These are phyloP conservation scores for Orbilia ellipsospora DNA, from an alignment of 2,329 filamentous ascomycete species.

Conservation along the genomic window DNA sequence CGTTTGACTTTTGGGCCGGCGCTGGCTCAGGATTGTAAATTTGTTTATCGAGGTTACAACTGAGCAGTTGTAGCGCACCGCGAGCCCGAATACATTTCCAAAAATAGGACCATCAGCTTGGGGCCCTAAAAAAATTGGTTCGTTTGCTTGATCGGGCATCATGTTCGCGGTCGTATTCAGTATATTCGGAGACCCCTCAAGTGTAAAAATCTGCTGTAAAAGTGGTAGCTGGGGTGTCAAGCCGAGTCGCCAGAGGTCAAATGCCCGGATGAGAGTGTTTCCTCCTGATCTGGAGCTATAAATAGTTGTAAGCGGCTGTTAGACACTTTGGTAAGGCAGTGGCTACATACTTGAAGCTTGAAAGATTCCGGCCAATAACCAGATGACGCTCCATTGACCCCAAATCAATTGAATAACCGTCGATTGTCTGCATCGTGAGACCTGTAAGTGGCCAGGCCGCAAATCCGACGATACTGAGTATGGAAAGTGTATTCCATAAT, in stretches of 20 bases:
- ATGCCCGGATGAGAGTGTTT: no score
- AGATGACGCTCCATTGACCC: no score
- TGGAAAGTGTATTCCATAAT: slow-evolving; percentile 16
- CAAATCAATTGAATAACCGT: slow-evolving; percentile 13
- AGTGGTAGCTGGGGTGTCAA: no score
- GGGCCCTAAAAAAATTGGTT: slow-evolving; percentile 2
- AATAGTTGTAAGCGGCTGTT: no score
- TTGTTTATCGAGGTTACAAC: neutral
- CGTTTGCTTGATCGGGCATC: slow-evolving; percentile 6
- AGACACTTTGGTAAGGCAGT: no score
- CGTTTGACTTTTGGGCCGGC: no score
- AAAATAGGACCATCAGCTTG: slow-evolving; percentile 4
- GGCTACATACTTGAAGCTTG: no score
- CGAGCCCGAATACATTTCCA: neutral
- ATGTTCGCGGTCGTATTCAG: slow-evolving; percentile 4
- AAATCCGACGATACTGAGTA: slow-evolving; percentile 21
- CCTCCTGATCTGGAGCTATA: no score
- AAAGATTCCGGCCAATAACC: no score
- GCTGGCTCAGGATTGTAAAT: slow-evolving; percentile 20
- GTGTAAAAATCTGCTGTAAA: neutral
- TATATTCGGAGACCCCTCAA: neutral
- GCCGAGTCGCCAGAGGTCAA: no score
- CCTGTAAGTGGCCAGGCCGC: slow-evolving; percentile 33
- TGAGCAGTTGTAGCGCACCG: slow-evolving; percentile 17
- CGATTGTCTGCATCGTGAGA: slow-evolving; percentile 34